These are phyloP conservation scores for Fusarium sp. DNA, from an alignment of 2,329 filamentous ascomycete genomes.

Conservation along the genomic window DNA sequence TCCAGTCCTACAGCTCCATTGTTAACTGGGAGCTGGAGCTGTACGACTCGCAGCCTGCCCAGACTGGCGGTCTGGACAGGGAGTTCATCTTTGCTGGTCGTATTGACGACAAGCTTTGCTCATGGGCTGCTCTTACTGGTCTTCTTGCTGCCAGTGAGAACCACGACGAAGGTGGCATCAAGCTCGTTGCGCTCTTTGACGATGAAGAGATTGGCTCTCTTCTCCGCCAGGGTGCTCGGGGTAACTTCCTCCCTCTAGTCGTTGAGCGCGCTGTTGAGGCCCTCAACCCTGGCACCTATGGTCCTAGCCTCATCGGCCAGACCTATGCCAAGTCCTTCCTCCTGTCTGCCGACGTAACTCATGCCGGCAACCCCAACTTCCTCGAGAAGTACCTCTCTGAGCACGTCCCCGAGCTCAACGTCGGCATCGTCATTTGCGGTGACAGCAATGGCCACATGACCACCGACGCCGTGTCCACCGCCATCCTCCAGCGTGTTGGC, in stretches of 20 bases:
- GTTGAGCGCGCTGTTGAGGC: conserved; percentile 85
- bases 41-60: conserved; percentile 88
- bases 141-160: conserved; percentile 75
- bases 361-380: conserved; percentile 97
- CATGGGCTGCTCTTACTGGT: conserved; percentile 88
- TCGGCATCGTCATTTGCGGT: conserved; percentile 82
- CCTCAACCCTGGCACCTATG: conserved; percentile 65
- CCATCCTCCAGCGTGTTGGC: conserved; percentile 82
- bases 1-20: conserved; percentile 78
- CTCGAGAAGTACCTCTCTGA: conserved; percentile 82
- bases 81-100: conserved; percentile 96
- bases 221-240: conserved; percentile 87
- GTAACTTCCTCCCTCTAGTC: conserved; percentile 86
- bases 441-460: conserved; percentile 98
- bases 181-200: conserved; percentile 94
- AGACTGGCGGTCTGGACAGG: conserved; percentile 84
- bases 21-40: conserved; percentile 98
- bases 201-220: conserved; percentile 96
- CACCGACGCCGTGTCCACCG: conserved; percentile 87
- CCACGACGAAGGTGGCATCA: conserved; percentile 76
- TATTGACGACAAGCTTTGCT: conserved; percentile 98
- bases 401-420: conserved; percentile 89
- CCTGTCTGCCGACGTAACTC: conserved; percentile 91
- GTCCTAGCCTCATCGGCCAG: conserved; percentile 76
- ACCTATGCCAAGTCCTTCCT: conserved; percentile 95